Evolutionary conservation across 257 asterid genomes (phyloP).

Genomic region (Coffea canephora): DNA sequence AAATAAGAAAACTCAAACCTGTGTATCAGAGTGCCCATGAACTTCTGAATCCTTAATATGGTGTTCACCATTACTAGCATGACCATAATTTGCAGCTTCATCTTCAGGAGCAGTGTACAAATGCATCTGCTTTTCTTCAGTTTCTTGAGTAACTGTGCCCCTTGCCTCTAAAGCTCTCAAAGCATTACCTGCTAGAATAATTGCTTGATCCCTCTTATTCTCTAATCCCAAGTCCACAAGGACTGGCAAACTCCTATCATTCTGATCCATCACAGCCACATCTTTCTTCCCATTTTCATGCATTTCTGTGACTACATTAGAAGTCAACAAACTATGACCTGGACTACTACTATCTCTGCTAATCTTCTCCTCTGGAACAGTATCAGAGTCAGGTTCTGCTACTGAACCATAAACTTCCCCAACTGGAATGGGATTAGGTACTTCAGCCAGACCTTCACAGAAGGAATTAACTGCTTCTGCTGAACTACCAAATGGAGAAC

Average conservation of each 20-base stretch:
- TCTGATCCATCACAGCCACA: conserved; percentile 1
- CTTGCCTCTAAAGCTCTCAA: conserved; percentile 21
- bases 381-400: conserved; percentile 20
- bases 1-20: conserved; percentile 35
- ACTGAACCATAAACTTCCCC: conserved; percentile 23
- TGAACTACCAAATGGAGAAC: conserved; percentile 27
- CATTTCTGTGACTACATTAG: conserved; percentile 4
- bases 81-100: conserved; percentile 12
- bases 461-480: conserved; percentile 25
- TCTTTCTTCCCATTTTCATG: conserved; percentile 24
- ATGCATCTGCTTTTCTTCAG: conserved; percentile 18
- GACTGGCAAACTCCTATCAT: background rate
- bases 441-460: conserved; percentile 15
- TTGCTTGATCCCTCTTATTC: conserved; percentile 13
- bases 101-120: conserved; percentile 18
- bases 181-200: background rate
- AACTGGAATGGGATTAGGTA: background rate
- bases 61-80: conserved; percentile 14
- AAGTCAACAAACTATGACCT: conserved; percentile 11
- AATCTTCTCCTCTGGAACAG: conserved; percentile 22
- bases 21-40: conserved; percentile 25
- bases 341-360: conserved; percentile 16
- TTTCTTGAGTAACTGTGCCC: conserved; percentile 14
- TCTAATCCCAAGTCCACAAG: conserved; percentile 5
- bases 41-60: conserved; percentile 30